A percentile compares a stretch with the other conserved stretches of the same genome.
phyloP scores from a whole-genome alignment of 306 rosid genomes.

The Malus fusca region DNA sequence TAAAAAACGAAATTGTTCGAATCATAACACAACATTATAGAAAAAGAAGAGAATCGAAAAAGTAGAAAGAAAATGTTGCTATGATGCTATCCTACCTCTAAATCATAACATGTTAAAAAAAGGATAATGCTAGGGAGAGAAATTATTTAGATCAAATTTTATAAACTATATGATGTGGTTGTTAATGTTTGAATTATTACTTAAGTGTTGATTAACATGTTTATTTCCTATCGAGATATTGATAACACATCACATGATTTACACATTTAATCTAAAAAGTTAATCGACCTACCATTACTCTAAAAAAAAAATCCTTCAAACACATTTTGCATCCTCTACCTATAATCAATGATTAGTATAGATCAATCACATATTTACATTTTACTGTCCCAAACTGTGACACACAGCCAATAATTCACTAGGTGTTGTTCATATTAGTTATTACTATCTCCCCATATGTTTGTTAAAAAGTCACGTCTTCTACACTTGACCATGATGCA shows the following conservation, averaged over 20 bases:
- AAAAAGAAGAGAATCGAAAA: background rate
- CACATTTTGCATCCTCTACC: background rate
- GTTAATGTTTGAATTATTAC: too few relatives aligned
- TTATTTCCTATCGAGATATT: too few relatives aligned
- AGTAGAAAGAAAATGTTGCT: background rate
- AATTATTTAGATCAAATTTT: too few relatives aligned
- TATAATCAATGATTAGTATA: background rate
- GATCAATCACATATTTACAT: background rate
- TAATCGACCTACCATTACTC: too few relatives aligned
- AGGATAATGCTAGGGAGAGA: too few relatives aligned
- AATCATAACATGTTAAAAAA: too few relatives aligned
- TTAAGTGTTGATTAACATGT: too few relatives aligned
- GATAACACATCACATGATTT: too few relatives aligned
- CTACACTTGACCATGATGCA: background rate
- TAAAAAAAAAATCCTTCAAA: background rate
- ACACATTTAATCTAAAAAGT: too few relatives aligned
- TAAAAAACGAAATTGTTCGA: too few relatives aligned
- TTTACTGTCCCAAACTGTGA: background rate
- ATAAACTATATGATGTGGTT: too few relatives aligned
- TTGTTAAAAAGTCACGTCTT: slow-evolving; percentile 6
- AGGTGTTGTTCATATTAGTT: slow-evolving; percentile 8
- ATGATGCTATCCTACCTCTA: background rate
- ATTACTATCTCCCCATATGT: slow-evolving; percentile 13
- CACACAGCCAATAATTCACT: slow-evolving; percentile 2
- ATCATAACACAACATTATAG: too few relatives aligned